A percentile compares a stretch with the other conserved stretches of the same genome.
phyloP scores from a whole-genome alignment of 2,329 filamentous ascomycete genomes.

The Talaromyces sp. region DNA sequence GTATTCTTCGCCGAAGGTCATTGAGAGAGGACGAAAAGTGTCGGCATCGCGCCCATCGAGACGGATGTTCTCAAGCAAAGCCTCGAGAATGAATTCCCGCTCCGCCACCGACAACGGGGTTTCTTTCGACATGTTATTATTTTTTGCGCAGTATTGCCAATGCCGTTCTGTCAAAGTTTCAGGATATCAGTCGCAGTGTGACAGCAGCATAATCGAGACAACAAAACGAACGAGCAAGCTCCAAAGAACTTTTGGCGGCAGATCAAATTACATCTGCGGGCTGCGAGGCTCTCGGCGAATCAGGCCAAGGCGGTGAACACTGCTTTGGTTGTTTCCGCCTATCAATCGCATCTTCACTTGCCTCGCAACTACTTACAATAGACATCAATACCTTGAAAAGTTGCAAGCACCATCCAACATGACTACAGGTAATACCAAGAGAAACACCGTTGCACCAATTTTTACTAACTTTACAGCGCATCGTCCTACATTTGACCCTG shows the following conservation, averaged over 20 bases:
- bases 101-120: slow-evolving; percentile 85
- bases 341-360: slow-evolving; percentile 3
- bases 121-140: slow-evolving; percentile 75
- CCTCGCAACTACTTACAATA: background rate
- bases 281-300: slow-evolving; percentile 25
- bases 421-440: slow-evolving; percentile 38
- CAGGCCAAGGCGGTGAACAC: slow-evolving; percentile 32
- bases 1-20: slow-evolving; percentile 86
- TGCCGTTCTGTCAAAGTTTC: background rate
- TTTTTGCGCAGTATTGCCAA: slow-evolving; percentile 47
- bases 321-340: background rate
- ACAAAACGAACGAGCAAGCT: background rate
- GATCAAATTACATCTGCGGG: slow-evolving; percentile 1
- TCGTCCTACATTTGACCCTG: slow-evolving; percentile 94
- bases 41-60: slow-evolving; percentile 80
- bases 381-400: background rate
- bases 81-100: slow-evolving; percentile 77
- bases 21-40: slow-evolving; percentile 69
- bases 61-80: slow-evolving; percentile 73
- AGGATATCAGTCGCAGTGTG: background rate
- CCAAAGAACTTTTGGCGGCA: slow-evolving; percentile 18
- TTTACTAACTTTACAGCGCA: slow-evolving; percentile 50
- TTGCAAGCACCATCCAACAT: slow-evolving; percentile 26
- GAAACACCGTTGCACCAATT: background rate
- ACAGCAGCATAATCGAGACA: background rate